phyloP scores from a whole-genome alignment of 139 green algal genomes.

The Medakamo hakoo region DNA sequence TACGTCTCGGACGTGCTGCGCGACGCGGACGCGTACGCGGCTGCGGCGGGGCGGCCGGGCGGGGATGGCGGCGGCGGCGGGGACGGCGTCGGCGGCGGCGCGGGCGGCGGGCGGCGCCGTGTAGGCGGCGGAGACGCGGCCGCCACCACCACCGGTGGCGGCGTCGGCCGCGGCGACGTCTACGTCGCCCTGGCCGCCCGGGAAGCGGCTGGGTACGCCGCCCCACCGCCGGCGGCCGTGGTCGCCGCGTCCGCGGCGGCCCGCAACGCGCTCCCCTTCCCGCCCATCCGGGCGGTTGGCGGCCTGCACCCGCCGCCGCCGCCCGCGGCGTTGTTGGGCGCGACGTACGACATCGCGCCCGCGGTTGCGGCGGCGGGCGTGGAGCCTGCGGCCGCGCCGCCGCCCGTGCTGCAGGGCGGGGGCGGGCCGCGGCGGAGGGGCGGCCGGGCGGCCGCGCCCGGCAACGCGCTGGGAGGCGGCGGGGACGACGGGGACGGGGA shows the following conservation, averaged over 20 bases:
- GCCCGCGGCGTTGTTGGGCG: not conserved
- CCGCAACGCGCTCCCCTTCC: not conserved
- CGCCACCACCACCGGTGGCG: too few species aligned
- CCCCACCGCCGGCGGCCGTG: not conserved
- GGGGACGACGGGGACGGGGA: too few species aligned
- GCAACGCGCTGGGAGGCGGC: not conserved
- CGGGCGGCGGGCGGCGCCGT: too few species aligned
- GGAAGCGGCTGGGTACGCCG: not conserved
- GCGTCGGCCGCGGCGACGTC: too few species aligned
- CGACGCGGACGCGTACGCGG: conserved; percentile 55
- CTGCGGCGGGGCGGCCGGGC: too few species aligned
- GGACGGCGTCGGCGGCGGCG: too few species aligned
- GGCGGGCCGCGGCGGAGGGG: too few species aligned
- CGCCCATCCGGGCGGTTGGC: not conserved
- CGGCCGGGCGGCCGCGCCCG: too few species aligned
- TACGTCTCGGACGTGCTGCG: conserved; percentile 53
- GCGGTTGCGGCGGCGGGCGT: too few species aligned
- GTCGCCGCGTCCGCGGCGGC: not conserved
- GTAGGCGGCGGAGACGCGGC: too few species aligned
- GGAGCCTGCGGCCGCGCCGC: too few species aligned
- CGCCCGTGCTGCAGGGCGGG: not conserved
- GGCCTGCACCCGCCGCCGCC: not conserved
- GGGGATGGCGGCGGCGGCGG: too few species aligned
- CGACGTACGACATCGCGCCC: not conserved
- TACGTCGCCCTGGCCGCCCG: not conserved